Evolutionary conservation across 352 stramenopile species (phyloP).

Genomic region (Phytophthora foliorum): DNA sequence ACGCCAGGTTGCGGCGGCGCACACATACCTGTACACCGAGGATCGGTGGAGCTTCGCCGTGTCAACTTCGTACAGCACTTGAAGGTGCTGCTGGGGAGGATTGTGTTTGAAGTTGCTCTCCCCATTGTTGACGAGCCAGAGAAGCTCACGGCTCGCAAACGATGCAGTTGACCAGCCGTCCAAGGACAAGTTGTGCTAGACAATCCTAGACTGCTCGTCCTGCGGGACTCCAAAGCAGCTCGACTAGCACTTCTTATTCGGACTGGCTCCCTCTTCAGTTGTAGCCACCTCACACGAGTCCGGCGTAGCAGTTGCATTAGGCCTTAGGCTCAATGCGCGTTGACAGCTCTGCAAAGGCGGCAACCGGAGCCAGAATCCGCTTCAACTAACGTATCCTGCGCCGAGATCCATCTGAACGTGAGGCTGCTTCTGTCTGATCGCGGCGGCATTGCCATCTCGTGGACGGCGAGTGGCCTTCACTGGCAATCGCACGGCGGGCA

Average conservation of each 20-base stretch:
- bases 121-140: constrained; percentile 12
- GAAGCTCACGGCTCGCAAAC: constrained; percentile 7
- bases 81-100: constrained; percentile 18
- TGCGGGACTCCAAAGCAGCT: constrained; percentile 4
- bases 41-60: constrained; percentile 5
- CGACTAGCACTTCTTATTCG: constrained; percentile 12
- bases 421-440: constrained; percentile 8
- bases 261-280: constrained; percentile 27
- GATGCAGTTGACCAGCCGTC: constrained; percentile 3
- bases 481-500: constrained; percentile 5
- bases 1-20: constrained; percentile 5
- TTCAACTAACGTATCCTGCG: constrained; percentile 15
- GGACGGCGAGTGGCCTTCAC: background rate
- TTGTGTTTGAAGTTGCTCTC: constrained; percentile 38
- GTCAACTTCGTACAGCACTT: constrained; percentile 29
- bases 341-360: constrained; percentile 7
- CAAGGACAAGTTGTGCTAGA: background rate
- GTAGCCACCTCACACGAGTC: constrained; percentile 31
- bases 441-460: background rate
- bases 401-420: background rate
- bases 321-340: constrained; percentile 17
- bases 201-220: background rate
- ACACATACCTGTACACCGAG: background rate
- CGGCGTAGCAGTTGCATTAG: constrained; percentile 16
- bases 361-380: constrained; percentile 23